A percentile compares a stretch with the other conserved stretches of the same genome.
These are phyloP conservation scores for Kwoniella shandongensis DNA, from an alignment of 768 basidiomycete species.

Conservation along the genomic window DNA sequence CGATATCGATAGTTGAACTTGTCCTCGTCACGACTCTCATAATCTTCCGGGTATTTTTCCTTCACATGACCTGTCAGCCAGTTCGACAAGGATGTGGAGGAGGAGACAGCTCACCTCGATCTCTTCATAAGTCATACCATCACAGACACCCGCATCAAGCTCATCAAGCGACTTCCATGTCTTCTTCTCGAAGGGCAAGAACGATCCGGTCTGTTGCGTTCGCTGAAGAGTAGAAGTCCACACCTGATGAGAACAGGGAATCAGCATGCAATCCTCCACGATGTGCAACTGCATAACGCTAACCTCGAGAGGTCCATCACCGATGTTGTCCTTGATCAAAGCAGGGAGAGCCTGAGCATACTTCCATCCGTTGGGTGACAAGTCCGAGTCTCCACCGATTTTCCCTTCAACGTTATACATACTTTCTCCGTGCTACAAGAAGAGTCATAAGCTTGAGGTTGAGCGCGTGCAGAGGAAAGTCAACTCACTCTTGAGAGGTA, in stretches of 20 bases:
- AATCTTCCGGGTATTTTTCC: slow-evolving; percentile 95
- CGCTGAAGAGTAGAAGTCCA: slow-evolving; percentile 98
- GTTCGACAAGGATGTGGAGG: not conserved
- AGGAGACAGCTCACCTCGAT: slow-evolving; percentile 68
- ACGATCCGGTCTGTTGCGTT: slow-evolving; percentile 84
- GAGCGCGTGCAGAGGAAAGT: slow-evolving; percentile 1
- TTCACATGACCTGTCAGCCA: slow-evolving; percentile 46
- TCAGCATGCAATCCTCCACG: not conserved
- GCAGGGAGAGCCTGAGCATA: slow-evolving; percentile 84
- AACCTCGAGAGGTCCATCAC: slow-evolving; percentile 81
- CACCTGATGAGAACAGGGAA: slow-evolving; percentile 59
- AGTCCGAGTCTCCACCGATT: slow-evolving; percentile 92
- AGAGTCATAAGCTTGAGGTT: slow-evolving; percentile 3
- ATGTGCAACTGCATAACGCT: slow-evolving; percentile 33
- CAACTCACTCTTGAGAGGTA: slow-evolving; percentile 84
- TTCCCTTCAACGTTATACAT: slow-evolving; percentile 94
- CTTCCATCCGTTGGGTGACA: slow-evolving; percentile 78
- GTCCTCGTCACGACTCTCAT: slow-evolving; percentile 95
- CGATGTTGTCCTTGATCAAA: slow-evolving; percentile 85
- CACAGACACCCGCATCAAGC: slow-evolving; percentile 97
- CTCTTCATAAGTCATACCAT: slow-evolving; percentile 99
- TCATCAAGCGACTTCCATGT: slow-evolving; percentile 99
- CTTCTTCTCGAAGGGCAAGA: slow-evolving; percentile 80
- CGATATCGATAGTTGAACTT: slow-evolving; percentile 99
- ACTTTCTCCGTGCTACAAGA: slow-evolving; percentile 86